Conservation (phyloP, 495 filamentous ascomycete species). For the Chlorociboria aeruginascens region DNA sequence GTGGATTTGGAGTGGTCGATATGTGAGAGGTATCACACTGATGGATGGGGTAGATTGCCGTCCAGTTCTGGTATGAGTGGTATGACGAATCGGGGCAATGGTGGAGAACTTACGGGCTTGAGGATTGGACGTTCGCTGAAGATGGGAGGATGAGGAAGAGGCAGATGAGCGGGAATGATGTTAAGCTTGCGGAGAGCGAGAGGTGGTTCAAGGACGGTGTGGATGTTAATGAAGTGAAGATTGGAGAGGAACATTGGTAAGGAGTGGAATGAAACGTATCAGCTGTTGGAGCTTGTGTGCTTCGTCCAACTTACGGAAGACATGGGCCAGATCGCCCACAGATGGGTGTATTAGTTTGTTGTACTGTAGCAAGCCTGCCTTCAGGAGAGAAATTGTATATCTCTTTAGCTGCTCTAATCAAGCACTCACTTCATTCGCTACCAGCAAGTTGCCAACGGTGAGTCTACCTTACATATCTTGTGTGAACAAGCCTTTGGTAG, state of each 20-base stretch:
- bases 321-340: no score
- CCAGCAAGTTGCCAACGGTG: no score
- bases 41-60: conserved; percentile 45
- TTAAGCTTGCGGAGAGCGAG: conserved; percentile 51
- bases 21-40: background rate
- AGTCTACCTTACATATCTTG: no score
- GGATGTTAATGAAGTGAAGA: conserved; percentile 61
- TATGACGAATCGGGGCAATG: conserved; percentile 63
- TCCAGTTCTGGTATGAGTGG: conserved; percentile 92
- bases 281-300: background rate
- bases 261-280: background rate
- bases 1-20: background rate
- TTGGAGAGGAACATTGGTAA: conserved; percentile 68
- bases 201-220: conserved; percentile 60
- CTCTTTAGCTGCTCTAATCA: no score
- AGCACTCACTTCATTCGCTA: no score
- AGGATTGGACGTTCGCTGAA: conserved; percentile 83
- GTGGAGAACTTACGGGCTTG: conserved; percentile 84
- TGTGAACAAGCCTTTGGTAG: no score
- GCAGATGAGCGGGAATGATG: conserved; percentile 87
- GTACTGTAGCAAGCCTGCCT: no score
- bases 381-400: no score
- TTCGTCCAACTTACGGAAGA: background rate
- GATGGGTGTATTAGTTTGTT: no score
- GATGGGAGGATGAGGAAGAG: conserved; percentile 77